A percentile compares a stretch with the other conserved stretches of the same genome.
Conservation (phyloP, 2,329 filamentous ascomycete species). For the Aspergillus pseudoglaucus region DNA sequence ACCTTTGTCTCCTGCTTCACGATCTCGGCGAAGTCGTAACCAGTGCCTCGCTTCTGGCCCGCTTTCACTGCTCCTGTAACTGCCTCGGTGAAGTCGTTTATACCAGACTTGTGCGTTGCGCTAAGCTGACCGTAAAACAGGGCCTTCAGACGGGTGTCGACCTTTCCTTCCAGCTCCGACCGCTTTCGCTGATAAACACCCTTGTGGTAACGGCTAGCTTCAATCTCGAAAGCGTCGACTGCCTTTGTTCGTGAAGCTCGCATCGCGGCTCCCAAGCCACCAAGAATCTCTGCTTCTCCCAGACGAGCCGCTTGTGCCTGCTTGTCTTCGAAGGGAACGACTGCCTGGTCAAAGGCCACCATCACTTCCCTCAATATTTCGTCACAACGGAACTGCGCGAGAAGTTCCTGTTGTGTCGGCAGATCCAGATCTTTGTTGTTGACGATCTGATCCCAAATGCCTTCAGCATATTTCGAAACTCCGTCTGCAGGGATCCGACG, state of each 20-base stretch:
- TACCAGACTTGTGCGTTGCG: constrained; percentile 82
- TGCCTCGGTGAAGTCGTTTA: constrained; percentile 76
- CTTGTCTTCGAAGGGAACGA: constrained; percentile 76
- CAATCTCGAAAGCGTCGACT: constrained; percentile 77
- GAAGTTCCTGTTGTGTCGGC: constrained; percentile 90
- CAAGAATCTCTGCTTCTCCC: constrained; percentile 68
- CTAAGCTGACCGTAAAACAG: constrained; percentile 83
- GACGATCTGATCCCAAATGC: constrained; percentile 97
- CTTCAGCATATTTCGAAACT: constrained; percentile 88
- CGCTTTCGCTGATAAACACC: constrained; percentile 84
- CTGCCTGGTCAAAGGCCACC: constrained; percentile 71
- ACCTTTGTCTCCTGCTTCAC: constrained; percentile 75
- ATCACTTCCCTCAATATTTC: constrained; percentile 91
- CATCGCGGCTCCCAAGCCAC: constrained; percentile 68
- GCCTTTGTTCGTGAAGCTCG: constrained; percentile 64
- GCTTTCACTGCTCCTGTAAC: constrained; percentile 81
- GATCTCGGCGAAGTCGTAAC: constrained; percentile 93
- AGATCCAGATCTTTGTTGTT: constrained; percentile 97
- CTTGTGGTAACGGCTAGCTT: constrained; percentile 94
- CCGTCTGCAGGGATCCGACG: constrained; percentile 92
- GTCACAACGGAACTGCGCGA: constrained; percentile 96
- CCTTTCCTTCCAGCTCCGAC: constrained; percentile 74
- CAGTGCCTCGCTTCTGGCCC: constrained; percentile 83
- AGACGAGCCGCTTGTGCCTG: constrained; percentile 67
- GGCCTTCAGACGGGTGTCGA: constrained; percentile 80